Evolutionary conservation across 768 basidiomycete species (phyloP), one percentile per base, ranked within the genome.

Genomic region (Inosperma sp.): DNA sequence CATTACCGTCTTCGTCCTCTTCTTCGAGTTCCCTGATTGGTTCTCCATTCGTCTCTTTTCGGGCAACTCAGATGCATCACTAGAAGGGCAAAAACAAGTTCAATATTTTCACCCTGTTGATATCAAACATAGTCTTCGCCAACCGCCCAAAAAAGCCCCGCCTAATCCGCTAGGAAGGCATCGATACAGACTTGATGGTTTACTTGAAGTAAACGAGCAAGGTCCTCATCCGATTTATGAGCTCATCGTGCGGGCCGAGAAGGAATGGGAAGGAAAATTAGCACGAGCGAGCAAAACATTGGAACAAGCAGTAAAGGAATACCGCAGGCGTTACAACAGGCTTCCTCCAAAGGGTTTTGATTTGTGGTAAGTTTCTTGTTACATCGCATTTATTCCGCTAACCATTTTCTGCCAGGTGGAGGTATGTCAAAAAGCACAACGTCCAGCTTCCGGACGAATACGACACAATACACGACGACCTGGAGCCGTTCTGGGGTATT

Each of bases 361-460:
- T 22, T 5, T 30, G 9, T 53, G 51, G 51, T 53, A 19, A 17
- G 51, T 13, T 30, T 35, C 17, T 17, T 22, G 25, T 31, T 29
- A 26, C 6, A 3, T 25, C 1, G 36, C 2, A 5, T 9, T 33
- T 9, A 7, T n/a, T 6, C 25, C 30, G 41, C 7, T 46, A 39
- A 25, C 14, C 17, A 21, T 16, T 7, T 8, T 36, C 25, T 10
- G 23, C 6, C 31, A 77, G 76, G 77, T 79, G 75, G 75, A 57
- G 69, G 33, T 77, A 75, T 63, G 88, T 81, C n/a, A 71, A 73
- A 61, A 74, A 82, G 42, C 79, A 93, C 65, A 69, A 80, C 14
- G 82, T 90, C 21, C 81, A 83, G 59, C 81, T 95, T 48, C 78
- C 86, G 5, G 93, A 97, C 63, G 93, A 95, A 66, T 95, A 91